Conservation (phyloP, 257 asterid genomes). For the Fraxinus excelsior region DNA sequence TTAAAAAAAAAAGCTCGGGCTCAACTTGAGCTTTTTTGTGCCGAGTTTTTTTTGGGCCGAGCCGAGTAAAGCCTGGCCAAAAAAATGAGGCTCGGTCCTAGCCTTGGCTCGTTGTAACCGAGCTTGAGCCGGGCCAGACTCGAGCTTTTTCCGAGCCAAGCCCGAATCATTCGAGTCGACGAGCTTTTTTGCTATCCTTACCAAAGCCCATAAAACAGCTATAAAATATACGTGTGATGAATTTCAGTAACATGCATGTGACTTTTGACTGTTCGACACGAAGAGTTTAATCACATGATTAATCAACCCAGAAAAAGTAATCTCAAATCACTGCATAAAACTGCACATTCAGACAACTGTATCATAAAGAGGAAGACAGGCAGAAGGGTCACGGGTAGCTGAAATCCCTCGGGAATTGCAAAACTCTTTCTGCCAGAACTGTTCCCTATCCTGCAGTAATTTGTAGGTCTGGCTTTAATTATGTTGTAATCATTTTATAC, state of each 20-base stretch:
- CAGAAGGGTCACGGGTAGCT: slow-evolving; percentile 26
- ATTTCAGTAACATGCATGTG: neutral
- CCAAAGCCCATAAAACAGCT: no score
- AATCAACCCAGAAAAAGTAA: neutral
- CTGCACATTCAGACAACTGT: neutral
- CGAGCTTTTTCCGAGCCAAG: no score
- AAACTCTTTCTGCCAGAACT: slow-evolving; percentile 9
- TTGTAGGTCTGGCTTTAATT: slow-evolving; percentile 29
- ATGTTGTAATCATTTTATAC: slow-evolving; percentile 46
- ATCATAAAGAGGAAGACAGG: slow-evolving; percentile 8
- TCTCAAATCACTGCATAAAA: neutral
- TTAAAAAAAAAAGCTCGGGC: no score
- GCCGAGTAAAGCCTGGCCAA: no score
- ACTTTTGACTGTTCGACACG: neutral
- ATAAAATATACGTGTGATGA: neutral
- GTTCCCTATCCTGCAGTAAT: slow-evolving; percentile 1
- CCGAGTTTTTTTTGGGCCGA: no score
- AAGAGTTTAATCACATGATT: neutral
- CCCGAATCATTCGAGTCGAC: no score
- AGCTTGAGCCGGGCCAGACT: no score
- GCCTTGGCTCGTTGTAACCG: no score
- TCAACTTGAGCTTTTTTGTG: no score
- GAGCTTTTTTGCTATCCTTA: no score
- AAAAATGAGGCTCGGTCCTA: no score
- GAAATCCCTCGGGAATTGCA: slow-evolving; percentile 38